phyloP scores from a whole-genome alignment of 2,329 filamentous ascomycete genomes.

The Ascochyta pisi region DNA sequence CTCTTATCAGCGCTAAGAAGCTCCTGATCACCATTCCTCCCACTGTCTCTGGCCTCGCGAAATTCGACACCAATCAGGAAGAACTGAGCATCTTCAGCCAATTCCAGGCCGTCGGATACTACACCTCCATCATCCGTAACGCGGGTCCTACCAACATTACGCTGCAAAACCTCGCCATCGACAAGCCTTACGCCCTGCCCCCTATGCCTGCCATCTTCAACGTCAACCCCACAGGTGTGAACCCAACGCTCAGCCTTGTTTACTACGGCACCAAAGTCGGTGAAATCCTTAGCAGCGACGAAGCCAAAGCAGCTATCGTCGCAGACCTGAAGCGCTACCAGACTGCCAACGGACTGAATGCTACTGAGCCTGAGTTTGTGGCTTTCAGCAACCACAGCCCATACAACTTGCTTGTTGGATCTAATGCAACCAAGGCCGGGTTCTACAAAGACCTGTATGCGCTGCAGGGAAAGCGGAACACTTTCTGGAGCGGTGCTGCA shows the following conservation, averaged over 20 bases:
- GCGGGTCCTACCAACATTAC: constrained; percentile 41
- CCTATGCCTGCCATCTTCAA: constrained; percentile 6
- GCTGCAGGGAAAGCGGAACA: constrained; percentile 30
- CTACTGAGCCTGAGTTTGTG: constrained; percentile 26
- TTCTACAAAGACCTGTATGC: constrained; percentile 33
- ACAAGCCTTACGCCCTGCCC: constrained; percentile 40
- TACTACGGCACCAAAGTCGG: constrained; percentile 28
- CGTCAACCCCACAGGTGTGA: neutral
- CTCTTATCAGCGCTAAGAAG: constrained; percentile 48
- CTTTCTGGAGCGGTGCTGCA: constrained; percentile 30
- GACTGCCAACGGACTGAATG: constrained; percentile 6
- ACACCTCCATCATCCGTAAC: constrained; percentile 49
- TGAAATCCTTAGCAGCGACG: constrained; percentile 18
- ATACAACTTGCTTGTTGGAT: constrained; percentile 23
- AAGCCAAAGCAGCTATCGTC: constrained; percentile 27
- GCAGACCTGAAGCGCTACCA: constrained; percentile 22
- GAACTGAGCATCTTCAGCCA: constrained; percentile 50
- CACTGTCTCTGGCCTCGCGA: constrained; percentile 40
- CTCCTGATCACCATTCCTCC: constrained; percentile 55
- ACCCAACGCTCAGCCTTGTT: constrained; percentile 15
- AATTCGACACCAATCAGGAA: constrained; percentile 45
- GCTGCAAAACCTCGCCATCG: constrained; percentile 35
- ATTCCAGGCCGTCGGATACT: constrained; percentile 50
- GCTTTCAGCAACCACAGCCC: constrained; percentile 37
- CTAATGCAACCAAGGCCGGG: constrained; percentile 23